These are phyloP conservation scores for Plectranthus barbatus DNA, from an alignment of 257 asterid genomes.

Conservation along the genomic window DNA sequence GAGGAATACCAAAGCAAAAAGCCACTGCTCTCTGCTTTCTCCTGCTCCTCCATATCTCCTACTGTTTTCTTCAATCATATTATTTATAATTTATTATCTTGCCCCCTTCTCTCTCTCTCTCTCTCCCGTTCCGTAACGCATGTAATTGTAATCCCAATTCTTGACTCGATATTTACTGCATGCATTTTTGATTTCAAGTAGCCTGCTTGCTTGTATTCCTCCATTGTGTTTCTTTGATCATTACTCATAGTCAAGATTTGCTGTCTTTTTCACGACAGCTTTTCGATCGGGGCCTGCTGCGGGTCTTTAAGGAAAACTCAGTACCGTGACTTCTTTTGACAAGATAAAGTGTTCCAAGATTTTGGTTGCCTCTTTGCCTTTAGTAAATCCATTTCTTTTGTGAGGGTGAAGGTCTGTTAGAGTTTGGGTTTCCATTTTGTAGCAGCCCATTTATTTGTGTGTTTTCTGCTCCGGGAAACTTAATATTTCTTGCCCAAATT, in stretches of 20 bases:
- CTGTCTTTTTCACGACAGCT: conserved; percentile 18
- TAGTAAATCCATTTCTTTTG: background rate
- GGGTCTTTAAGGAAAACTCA: conserved; percentile 14
- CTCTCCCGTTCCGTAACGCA: conserved; percentile 8
- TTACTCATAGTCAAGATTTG: conserved; percentile 15
- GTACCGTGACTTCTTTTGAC: conserved; percentile 14
- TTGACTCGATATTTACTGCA: conserved; percentile 5
- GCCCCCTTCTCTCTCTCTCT: background rate
- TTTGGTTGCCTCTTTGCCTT: conserved; percentile 1
- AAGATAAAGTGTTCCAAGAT: conserved; percentile 12
- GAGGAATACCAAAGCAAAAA: conserved; percentile 28
- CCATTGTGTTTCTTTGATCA: background rate
- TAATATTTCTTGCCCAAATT: conserved; percentile 12
- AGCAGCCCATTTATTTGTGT: conserved; percentile 13
- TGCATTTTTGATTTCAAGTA: conserved; percentile 20
- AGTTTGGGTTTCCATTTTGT: conserved; percentile 11
- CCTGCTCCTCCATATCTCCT: conserved; percentile 17
- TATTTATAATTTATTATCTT: conserved; percentile 4
- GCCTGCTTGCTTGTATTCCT: background rate
- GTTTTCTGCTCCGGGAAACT: conserved; percentile 11
- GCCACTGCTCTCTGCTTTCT: conserved; percentile 43
- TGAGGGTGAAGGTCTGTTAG: conserved; percentile 19
- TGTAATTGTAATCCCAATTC: conserved; percentile 13
- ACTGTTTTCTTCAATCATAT: conserved; percentile 8
- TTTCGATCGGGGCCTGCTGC: conserved; percentile 26